Base-by-base conservation (phyloP, 2,329 filamentous ascomycete species). In the Xylaria sp. region DNA sequence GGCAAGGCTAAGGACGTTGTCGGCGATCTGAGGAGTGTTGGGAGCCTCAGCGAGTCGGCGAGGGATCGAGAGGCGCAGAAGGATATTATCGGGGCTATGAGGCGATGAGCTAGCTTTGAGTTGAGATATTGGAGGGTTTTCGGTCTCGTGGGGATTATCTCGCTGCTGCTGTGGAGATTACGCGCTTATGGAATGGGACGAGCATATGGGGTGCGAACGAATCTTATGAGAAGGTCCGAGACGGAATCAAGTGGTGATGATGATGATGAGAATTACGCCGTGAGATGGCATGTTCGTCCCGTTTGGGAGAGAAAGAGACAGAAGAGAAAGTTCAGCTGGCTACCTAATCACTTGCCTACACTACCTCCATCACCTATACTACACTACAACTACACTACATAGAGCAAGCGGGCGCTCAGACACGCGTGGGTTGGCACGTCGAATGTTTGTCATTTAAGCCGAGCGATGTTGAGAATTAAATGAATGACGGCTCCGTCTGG, bases 1-100 rank as follows among this genome's bases (percentile, higher is more conserved):
- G 96, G 96, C 79, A 99, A 99, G 86, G 95, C 96, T 65, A 98
- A 97, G 88, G 96, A 99, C 82, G 94, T 99, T 2, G 95, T 99
- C 3, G 96, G 95, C 65, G 95, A 99, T 81, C 83, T 99, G 82
- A 88, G 96, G 80, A 98, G 94, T 82, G 88, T 97, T 73, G 90
- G 90, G 61, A 90, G 92, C 72, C 83, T 98, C 80, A 97, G 93
- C 73, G 94, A 97, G 82, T 90, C 91, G 48, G 94, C 92, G 78
- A 89, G 88, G 78, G 95, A 98, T 74, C 88, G 92, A 71, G 93
- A 94, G 75, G 90, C 93, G 67, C 96, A 98, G 81, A 87, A 90
- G 76, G 95, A 98, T 83, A 91, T 98, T 83, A 97, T 98, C 70
- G 86, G 86, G 31, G 88, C 86, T 78, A 89, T 79, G 78, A 66